phyloP scores from a whole-genome alignment of 495 filamentous ascomycete species.

The Astrocystis sublimbata region DNA sequence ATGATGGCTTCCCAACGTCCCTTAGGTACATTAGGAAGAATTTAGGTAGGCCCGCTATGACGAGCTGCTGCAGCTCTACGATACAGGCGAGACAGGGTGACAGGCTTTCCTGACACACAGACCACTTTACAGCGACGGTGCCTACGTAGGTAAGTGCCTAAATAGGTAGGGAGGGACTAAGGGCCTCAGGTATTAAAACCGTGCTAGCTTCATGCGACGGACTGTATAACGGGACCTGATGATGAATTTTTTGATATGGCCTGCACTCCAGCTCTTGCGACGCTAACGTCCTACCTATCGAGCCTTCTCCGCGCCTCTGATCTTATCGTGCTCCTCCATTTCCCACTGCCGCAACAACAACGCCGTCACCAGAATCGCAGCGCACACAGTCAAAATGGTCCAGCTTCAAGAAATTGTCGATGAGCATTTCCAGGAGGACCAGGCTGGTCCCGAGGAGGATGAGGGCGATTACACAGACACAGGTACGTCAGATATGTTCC shows the following conservation, averaged over 20 bases:
- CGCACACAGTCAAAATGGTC: conserved; percentile 65
- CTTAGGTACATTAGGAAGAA: too few species aligned
- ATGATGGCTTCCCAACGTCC: too few species aligned
- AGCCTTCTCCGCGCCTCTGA: neutral
- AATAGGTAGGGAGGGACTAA: too few species aligned
- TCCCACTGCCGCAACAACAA: neutral
- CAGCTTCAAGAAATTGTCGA: conserved; percentile 94
- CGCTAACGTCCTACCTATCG: neutral
- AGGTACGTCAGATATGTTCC: conserved; percentile 61
- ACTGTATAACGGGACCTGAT: conserved; percentile 2
- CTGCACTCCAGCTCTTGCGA: neutral
- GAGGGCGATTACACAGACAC: conserved; percentile 88
- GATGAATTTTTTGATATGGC: conserved; percentile 21
- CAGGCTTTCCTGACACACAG: too few species aligned
- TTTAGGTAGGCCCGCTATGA: too few species aligned
- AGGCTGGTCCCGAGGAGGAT: conserved; percentile 70
- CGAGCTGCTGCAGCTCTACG: too few species aligned
- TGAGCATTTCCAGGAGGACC: conserved; percentile 83
- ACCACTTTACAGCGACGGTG: too few species aligned
- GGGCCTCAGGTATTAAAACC: too few species aligned
- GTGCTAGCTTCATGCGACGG: neutral
- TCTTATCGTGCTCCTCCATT: neutral
- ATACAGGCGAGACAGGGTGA: too few species aligned
- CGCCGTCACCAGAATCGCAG: neutral
- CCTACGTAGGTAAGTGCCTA: too few species aligned